phyloP scores from a whole-genome alignment of 2,329 filamentous ascomycete species.

The Cadophora luteo-olivacea region DNA sequence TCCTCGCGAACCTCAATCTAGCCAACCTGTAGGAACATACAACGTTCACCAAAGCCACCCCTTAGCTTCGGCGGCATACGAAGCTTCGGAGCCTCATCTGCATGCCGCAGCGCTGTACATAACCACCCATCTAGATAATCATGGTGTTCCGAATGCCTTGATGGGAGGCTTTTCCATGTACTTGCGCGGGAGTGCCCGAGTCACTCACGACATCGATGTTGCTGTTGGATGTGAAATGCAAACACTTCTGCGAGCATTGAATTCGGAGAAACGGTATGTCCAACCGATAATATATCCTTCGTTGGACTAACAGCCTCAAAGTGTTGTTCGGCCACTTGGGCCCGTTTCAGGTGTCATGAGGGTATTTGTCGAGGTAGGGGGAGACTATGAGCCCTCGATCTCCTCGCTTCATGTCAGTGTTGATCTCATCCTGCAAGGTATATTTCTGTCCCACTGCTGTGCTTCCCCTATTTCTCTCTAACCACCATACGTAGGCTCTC shows the following conservation, averaged over 20 bases:
- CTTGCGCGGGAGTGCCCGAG: not conserved
- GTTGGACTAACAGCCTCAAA: too few species aligned
- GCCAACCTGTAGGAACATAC: too few species aligned
- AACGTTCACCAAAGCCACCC: too few species aligned
- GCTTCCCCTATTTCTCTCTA: too few species aligned
- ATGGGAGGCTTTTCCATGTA: not conserved
- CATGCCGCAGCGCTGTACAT: not conserved
- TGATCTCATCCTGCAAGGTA: not conserved
- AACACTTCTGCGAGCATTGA: not conserved
- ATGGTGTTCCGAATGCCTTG: not conserved
- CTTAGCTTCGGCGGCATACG: too few species aligned
- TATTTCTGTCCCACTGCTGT: too few species aligned
- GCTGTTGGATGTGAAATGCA: not conserved
- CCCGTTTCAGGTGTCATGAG: not conserved
- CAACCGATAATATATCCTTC: too few species aligned
- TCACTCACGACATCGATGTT: not conserved
- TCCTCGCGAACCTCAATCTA: too few species aligned
- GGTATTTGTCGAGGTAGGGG: not conserved
- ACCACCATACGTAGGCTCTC: not conserved
- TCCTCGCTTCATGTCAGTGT: not conserved
- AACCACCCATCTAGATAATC: not conserved
- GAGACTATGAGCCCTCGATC: not conserved
- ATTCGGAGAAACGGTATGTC: too few species aligned
- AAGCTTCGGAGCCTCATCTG: too few species aligned
- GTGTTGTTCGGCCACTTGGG: too few species aligned